phyloP scores from a whole-genome alignment of 768 basidiomycete species.

The Agaricus sinodeliciosus region DNA sequence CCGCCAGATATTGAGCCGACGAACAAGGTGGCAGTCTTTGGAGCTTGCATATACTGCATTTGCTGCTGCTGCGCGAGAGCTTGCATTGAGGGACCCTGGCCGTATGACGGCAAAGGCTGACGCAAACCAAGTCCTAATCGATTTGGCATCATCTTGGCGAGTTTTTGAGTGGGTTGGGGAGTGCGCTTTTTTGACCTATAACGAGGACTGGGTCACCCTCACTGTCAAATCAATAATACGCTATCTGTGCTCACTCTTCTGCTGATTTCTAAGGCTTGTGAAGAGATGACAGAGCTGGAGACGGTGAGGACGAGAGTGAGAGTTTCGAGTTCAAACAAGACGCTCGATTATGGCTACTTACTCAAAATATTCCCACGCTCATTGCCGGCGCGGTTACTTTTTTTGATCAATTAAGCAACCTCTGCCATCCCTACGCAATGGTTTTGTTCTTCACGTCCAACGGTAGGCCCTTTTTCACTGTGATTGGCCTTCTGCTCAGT shows the following conservation, averaged over 20 bases:
- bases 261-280: background rate
- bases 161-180: background rate
- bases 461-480: conserved; percentile 19
- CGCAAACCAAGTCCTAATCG: conserved; percentile 85
- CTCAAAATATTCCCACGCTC: conserved; percentile 10
- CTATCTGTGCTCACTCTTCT: background rate
- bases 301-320: background rate
- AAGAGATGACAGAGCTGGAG: background rate
- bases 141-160: conserved; percentile 58
- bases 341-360: background rate
- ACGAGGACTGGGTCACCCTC: background rate
- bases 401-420: background rate
- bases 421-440: conserved; percentile 24
- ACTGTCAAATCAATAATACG: background rate
- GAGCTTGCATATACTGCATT: conserved; percentile 61
- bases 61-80: conserved; percentile 86
- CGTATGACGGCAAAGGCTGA: conserved; percentile 80
- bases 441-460: conserved; percentile 47
- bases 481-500: background rate
- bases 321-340: background rate
- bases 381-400: conserved; percentile 2
- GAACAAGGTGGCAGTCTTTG: conserved; percentile 73
- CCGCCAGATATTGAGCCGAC: conserved; percentile 96
- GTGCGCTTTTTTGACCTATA: background rate
- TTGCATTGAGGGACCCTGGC: conserved; percentile 88